Base-by-base conservation (phyloP, 2,329 filamentous ascomycete genomes). In the Monilinia fructigena region DNA sequence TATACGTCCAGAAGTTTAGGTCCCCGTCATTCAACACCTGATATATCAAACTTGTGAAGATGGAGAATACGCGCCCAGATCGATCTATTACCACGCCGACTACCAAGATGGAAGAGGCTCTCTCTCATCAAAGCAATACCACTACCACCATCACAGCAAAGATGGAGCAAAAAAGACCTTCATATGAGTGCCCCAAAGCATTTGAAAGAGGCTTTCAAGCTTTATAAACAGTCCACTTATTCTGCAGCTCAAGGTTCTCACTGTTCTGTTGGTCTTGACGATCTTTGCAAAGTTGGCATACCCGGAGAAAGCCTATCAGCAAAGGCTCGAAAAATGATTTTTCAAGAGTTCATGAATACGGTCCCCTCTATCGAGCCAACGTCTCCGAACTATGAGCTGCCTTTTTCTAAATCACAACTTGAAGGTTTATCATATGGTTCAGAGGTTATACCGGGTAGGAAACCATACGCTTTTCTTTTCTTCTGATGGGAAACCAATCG, bases 201-300 rank as follows among this genome's bases (percentile, higher is more conserved):
- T 60, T 81, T 97, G 71, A 87, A 88, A 68, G 80, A 83, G 55
- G 80, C 87, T 64, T 97, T 92, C 85, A 97, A 97, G 77, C 80
- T 79, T 53, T 92, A 65, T 63, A 53, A 54, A 71, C 68, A 69
- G 70, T 68, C 45, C 61, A 66, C 45, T 48, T 60, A 65, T 38
- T n/a, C 26, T 28, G 12, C 53, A 23, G 38, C 20, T 3, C 31
- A 48, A 42, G 35, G 58, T 26, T 47, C 53, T 55, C 42, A 38
- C n/a, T 52, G 55, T 59, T 18, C 20, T 31, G 12, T 28, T 20
- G 31, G 28, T n/a, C 28, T 61, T 42, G 26, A 42, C 12, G 42
- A 55, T 31, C 50, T 66, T 40, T 20, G 20, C n/a, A 56, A 31
- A 18, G 40, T 56, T n/a, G 56, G 31, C 16, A 16, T 62, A 12